Evolutionary conservation across 2,329 filamentous ascomycete species (phyloP).

Genomic region (Phialocephala sp.): DNA sequence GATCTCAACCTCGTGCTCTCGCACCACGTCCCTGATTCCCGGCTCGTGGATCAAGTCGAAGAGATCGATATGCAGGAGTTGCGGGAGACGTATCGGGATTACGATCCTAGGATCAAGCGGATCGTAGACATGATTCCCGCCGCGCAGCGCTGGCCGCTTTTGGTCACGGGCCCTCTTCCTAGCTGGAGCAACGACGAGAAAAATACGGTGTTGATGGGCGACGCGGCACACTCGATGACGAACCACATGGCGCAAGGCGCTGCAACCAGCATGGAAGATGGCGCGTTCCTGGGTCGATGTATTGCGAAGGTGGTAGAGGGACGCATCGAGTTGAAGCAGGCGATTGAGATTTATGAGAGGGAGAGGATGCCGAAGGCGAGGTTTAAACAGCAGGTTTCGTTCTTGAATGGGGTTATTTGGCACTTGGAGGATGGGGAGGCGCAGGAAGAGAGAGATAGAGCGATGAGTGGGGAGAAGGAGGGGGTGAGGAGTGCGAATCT

Average conservation of each 20-base stretch:
- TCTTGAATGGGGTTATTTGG: slow-evolving; percentile 46
- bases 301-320: slow-evolving; percentile 45
- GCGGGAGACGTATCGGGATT: slow-evolving; percentile 47
- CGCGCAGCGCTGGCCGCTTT: slow-evolving; percentile 48
- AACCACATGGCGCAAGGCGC: slow-evolving; percentile 53
- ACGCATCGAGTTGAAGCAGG: slow-evolving; percentile 43
- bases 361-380: slow-evolving; percentile 50
- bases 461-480: slow-evolving; percentile 46
- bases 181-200: slow-evolving; percentile 49
- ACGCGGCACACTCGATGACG: slow-evolving; percentile 50
- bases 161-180: slow-evolving; percentile 49
- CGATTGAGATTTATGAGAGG: slow-evolving; percentile 47
- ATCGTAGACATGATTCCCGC: slow-evolving; percentile 40
- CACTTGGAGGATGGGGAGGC: slow-evolving; percentile 45
- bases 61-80: slow-evolving; percentile 49
- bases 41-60: slow-evolving; percentile 43
- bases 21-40: slow-evolving; percentile 45
- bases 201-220: slow-evolving; percentile 52
- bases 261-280: slow-evolving; percentile 53
- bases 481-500: slow-evolving; percentile 47
- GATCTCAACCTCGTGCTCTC: slow-evolving; percentile 51
- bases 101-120: slow-evolving; percentile 49
- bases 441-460: slow-evolving; percentile 45
- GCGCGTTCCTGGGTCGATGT: slow-evolving; percentile 47
- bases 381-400: slow-evolving; percentile 50